Evolutionary conservation across 306 rosid genomes (phyloP), one percentile per base, ranked within the genome.

Genomic region (Fragaria vesca): DNA sequence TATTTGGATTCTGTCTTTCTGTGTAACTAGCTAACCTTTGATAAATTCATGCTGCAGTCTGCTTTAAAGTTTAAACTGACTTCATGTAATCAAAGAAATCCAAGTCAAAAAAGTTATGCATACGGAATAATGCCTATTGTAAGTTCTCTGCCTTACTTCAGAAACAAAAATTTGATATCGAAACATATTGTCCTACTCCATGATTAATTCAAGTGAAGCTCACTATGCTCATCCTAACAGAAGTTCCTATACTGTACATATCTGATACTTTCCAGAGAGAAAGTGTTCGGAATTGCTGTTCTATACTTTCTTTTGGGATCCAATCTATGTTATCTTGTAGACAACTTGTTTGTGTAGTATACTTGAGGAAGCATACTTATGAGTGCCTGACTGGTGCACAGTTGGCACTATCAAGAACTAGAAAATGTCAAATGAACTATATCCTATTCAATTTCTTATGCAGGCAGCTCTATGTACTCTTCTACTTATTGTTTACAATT

Each of bases 391-490:
- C 51, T 12, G 51, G 55, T 50, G 55, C n/a, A 3, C 55, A 16
- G 20, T 50, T 50, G 55, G n/a, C n/a, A 50, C n/a, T 13, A 48
- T 48, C 54, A 48, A 48, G 54, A 48, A 13, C 54, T 2, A 32
- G 4, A 48, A 48, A 15, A 50, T 50, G 17, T 54, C 40, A 70
- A 75, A 70, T 55, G 83, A 81, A 76, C 34, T 85, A 76, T 78
- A 85, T 86, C 34, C 65, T 85, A 74, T 81, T 81, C 65, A 66
- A 81, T 83, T 92, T 78, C 86, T 82, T 74, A 73, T 89, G 97
- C 97, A 95, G 98, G 95, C 91, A 76, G 97, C 93, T 81, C 78
- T 95, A 88, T 84, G 91, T 82, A 92, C 95, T 76, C 78, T 95
- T 75, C 91, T 95, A 73, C 97, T 92, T 90, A 88, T 95, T 81